Evolutionary conservation across 805 yeast genomes (phyloP), one percentile per base, ranked within the genome.

Genomic region (Ogataea ganodermae): DNA sequence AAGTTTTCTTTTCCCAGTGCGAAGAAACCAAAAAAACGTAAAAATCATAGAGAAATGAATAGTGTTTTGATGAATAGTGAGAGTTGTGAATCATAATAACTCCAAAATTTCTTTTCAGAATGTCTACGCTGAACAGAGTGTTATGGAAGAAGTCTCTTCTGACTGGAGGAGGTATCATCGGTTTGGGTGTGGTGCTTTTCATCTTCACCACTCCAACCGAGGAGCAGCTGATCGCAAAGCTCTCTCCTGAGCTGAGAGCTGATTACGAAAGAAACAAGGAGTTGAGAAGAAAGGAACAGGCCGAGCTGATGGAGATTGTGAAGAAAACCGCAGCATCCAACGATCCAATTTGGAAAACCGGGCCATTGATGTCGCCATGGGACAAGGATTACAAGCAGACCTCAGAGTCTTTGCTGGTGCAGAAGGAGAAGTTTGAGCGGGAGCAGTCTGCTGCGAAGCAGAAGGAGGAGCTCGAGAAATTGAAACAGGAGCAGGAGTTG

Each of bases 281-380:
- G 7, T 63, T 85, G 22, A 77, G 92, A 62, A 77, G 77, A 56
- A 71, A 74, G 48, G 95, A 87, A 63, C 92, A 86, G 60, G 75
- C 76, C 53, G 84, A 80, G 59, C 64, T 87, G 52, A 84, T 85
- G 78, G 79, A 78, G 52, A 80, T 85, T 21, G 91, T 80, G 1
- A 71, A 76, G 48, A 61, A 76, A 51, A 86, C 94, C 0, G 67
- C 89, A 2, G 73, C 76, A 1, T 82, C 89, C 13, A 74, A 82
- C 55, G 89, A 86, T 46, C 96, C 96, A 0, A 80, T 86, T 41
- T 87, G 96, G 96, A 84, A 78, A 62, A 81, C 95, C 0, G 95
- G 91, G 0, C 71, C 81, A 1, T 76, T 87, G 31, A 69, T 72
- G 36, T 76, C 84, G 1, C 94, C 95, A 0, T 85, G 86, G 78